Conservation (phyloP, 108 stramenopile species). For the Fragilariopsis cylindrus region DNA sequence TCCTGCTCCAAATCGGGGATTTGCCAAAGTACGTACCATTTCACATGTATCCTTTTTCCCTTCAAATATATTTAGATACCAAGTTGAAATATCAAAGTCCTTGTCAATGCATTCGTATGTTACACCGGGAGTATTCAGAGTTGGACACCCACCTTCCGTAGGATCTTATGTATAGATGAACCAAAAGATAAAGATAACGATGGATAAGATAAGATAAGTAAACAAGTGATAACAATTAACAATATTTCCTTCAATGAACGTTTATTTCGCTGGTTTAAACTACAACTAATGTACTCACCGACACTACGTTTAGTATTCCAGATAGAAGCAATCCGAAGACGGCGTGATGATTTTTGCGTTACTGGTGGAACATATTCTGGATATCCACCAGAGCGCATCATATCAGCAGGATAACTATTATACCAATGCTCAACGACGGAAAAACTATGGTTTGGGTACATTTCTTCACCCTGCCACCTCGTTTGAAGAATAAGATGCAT, state of each 20-base stretch:
- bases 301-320: slow-evolving; percentile 9
- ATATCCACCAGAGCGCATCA: neutral
- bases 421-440: slow-evolving; percentile 22
- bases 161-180: neutral
- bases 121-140: neutral
- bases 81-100: slow-evolving; percentile 17
- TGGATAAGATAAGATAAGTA: too few relatives aligned
- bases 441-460: slow-evolving; percentile 4
- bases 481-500: slow-evolving; percentile 15
- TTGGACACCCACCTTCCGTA: slow-evolving; percentile 11
- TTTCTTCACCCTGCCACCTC: neutral
- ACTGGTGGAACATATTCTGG: slow-evolving; percentile 14
- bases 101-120: slow-evolving; percentile 13
- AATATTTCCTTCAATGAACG: too few relatives aligned
- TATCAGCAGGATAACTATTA: slow-evolving; percentile 19
- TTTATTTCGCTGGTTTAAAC: too few relatives aligned
- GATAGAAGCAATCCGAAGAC: slow-evolving; percentile 4
- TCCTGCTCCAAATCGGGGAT: slow-evolving; percentile 4
- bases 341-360: neutral
- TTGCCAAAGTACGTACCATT: slow-evolving; percentile 5
- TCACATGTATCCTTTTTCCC: neutral
- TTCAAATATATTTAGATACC: slow-evolving; percentile 6
- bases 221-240: too few relatives aligned
- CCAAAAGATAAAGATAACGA: too few relatives aligned
- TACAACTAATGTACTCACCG: too few relatives aligned